Evolutionary conservation across 2,329 filamentous ascomycete genomes (phyloP), one percentile per base, ranked within the genome.

Genomic region (Aspergillus uvarum): DNA sequence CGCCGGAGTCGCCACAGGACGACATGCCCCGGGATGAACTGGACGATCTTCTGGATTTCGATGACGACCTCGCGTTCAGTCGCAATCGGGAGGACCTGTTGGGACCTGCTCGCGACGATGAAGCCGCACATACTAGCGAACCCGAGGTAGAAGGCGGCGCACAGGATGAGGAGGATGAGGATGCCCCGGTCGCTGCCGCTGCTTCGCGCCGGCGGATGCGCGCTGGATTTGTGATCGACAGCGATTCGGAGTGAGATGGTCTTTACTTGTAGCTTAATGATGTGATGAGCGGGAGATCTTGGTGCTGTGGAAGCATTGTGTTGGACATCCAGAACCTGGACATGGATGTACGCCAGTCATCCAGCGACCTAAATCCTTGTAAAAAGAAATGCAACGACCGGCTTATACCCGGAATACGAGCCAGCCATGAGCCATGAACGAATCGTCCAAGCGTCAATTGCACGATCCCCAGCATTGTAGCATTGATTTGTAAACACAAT

Each of bases 191-290:
- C n/a, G 69, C 63, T 32, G 61, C 60, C 35, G 63, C 71, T n/a
- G 57, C 67, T 51, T 44, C 38, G 3, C 72, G 72, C 51, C 67
- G 76, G 56, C 73, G 74, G 7, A 72, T 74, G 59, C 71, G 73
- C 51, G 75, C 70, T 24, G 76, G 76, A 3, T 78, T 79, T 64
- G 73, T 79, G 32, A 68, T 79, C 59, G 77, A 79, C 14, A 78
- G 76, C 60, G 77, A 79, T 57, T 79, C 77, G 4, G 77, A 79
- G 60, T 79, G 70, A 63, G 48, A 14, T 48, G 51, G 44, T 53
- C 19, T 63, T 58, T 51, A 61, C 61, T 56, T 19, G 35, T 31
- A 29, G 21, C 19, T 54, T 69, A 54, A 72, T 67, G 70, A 73
- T 56, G 52, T 68, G 57, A 73, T 68, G 69, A 53, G 7, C 14